Percentiles rank a stretch among this genome's conserved stretches.
These are phyloP conservation scores for Pleurotus eryngii DNA, from an alignment of 768 basidiomycete species.

Conservation along the genomic window DNA sequence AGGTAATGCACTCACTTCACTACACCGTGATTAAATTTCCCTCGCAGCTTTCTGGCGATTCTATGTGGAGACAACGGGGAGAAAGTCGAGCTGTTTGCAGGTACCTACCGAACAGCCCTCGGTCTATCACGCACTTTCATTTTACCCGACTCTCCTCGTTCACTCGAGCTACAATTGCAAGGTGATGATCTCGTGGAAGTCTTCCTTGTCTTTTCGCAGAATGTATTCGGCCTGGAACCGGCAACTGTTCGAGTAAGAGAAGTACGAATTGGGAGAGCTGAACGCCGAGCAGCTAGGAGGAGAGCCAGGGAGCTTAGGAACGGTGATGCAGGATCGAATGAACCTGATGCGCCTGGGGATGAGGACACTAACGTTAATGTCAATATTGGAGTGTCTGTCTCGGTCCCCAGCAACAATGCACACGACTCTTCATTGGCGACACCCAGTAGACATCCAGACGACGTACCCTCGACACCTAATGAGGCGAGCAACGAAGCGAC, in stretches of 20 bases:
- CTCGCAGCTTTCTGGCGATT: conserved; percentile 80
- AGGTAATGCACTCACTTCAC: conserved; percentile 12
- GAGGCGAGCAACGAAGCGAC: conserved; percentile 14
- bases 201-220: conserved; percentile 87
- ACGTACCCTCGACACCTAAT: background rate
- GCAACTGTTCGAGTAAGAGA: conserved; percentile 94
- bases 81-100: conserved; percentile 91
- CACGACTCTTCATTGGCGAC: background rate
- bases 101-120: conserved; percentile 85
- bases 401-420: conserved; percentile 23
- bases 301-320: conserved; percentile 67
- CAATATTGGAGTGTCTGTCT: conserved; percentile 57
- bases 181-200: conserved; percentile 92
- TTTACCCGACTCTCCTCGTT: conserved; percentile 84
- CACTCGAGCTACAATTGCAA: conserved; percentile 83
- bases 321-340: conserved; percentile 42
- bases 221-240: conserved; percentile 89
- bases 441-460: conserved; percentile 12
- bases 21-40: background rate
- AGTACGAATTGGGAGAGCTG: conserved; percentile 86
- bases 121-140: conserved; percentile 92
- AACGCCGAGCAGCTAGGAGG: conserved; percentile 79
- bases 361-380: conserved; percentile 60
- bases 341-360: conserved; percentile 41
- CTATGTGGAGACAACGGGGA: conserved; percentile 90